These are phyloP conservation scores for Areca catechu DNA, from an alignment of 176 grass and related monocot species.

Conservation along the genomic window DNA sequence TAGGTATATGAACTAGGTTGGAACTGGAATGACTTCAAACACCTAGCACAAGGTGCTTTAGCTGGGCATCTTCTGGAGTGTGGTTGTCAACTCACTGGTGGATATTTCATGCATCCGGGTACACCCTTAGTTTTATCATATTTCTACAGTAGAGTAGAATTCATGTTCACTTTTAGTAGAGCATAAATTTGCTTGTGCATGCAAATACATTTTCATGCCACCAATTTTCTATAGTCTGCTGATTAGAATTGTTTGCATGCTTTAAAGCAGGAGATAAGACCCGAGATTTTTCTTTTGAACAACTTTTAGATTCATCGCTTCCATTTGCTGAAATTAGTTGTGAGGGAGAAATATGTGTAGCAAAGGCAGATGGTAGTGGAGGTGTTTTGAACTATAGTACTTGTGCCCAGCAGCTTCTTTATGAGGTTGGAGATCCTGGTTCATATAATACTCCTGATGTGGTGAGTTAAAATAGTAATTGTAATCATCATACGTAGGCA, in stretches of 20 bases:
- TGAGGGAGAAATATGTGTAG: constrained; percentile 68
- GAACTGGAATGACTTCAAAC: constrained; percentile 58
- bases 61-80: constrained; percentile 92
- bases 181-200: too few species aligned
- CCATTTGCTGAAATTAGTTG: constrained; percentile 80
- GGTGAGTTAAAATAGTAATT: constrained; percentile 41
- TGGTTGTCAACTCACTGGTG: constrained; percentile 96
- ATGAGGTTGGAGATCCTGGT: constrained; percentile 80
- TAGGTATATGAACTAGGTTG: constrained; percentile 95
- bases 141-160: too few species aligned
- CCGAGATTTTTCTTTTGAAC: constrained; percentile 64
- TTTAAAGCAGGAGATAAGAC: constrained; percentile 68
- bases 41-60: constrained; percentile 75
- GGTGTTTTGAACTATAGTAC: constrained; percentile 59
- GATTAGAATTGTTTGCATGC: constrained; percentile 12
- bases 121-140: constrained; percentile 28
- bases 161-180: too few species aligned
- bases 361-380: constrained; percentile 62
- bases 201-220: too few species aligned
- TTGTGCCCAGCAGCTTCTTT: constrained; percentile 87
- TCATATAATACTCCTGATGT: constrained; percentile 93
- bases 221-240: too few species aligned
- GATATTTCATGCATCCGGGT: constrained; percentile 99
- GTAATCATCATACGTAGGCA: neutral
- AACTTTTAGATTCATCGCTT: constrained; percentile 78